These are phyloP conservation scores for Silybum marianum DNA, from an alignment of 129 eudicot species.

Conservation along the genomic window DNA sequence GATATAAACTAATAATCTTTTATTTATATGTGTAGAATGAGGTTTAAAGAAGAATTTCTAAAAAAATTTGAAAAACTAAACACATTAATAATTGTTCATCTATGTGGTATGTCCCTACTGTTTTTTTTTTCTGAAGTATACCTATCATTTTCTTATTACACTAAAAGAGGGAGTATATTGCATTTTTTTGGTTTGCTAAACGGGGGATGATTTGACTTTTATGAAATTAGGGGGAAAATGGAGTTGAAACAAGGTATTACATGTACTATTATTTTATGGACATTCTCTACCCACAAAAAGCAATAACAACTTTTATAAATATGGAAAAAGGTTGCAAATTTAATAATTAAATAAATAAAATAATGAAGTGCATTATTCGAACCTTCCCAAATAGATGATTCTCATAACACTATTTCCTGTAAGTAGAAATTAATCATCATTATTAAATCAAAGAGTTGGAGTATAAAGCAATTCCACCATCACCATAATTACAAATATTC, in stretches of 20 bases:
- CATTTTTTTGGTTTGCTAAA: neutral
- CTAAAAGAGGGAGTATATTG: too few relatives aligned
- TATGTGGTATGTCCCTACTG: too few relatives aligned
- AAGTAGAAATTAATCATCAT: conserved; percentile 12
- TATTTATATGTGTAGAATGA: too few relatives aligned
- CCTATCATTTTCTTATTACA: too few relatives aligned
- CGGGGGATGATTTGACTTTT: neutral
- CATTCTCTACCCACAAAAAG: conserved; percentile 24
- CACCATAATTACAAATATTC: conserved; percentile 5
- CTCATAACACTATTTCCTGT: conserved; percentile 32
- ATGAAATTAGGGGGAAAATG: neutral
- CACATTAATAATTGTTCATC: too few relatives aligned
- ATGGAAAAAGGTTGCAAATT: conserved; percentile 25
- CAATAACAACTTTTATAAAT: conserved; percentile 31
- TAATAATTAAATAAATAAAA: neutral
- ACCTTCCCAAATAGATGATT: conserved; percentile 23
- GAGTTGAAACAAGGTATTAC: conserved; percentile 24
- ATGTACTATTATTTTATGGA: conserved; percentile 15
- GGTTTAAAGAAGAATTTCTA: too few relatives aligned
- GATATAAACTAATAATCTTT: too few relatives aligned
- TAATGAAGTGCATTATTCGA: conserved; percentile 22
- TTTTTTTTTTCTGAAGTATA: too few relatives aligned
- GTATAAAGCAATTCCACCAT: conserved; percentile 46
- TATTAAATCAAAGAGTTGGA: conserved; percentile 15
- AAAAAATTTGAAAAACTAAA: too few relatives aligned